Base-by-base conservation (phyloP, 495 filamentous ascomycete genomes). In the Amorphotheca resinae region DNA sequence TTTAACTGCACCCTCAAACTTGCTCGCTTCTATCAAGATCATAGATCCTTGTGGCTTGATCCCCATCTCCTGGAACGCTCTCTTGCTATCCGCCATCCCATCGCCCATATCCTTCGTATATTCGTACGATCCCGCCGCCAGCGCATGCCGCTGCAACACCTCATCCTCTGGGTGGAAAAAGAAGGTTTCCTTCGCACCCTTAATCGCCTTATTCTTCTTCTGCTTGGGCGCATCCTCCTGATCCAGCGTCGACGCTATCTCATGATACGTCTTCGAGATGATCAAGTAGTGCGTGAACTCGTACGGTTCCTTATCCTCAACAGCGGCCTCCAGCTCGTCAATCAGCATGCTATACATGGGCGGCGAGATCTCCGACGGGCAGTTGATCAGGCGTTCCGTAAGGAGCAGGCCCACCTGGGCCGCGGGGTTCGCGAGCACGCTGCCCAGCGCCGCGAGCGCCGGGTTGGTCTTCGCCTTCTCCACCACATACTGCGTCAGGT, bases 141-240 rank as follows among this genome's bases (percentile, higher is more conserved):
- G 41, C 9, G 83, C 80, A 62, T 86, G 69, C 46, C 73, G 72
- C 53, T 89, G 75, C 47, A 95, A 59, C 42, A 88, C 74, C 67
- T 99, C 91, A 56, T 99, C 93, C 62, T 99, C 93, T 2, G 91
- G 85, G 59, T 99, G 93, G 67, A 96, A 99, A 61, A 86, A 93
- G 64, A 87, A 88, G 12, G 62, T 59, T 30, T 70, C 69, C 44
- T 66, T 66, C 50, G 42, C 50, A 34, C 54, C 46, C 48, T 60
- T 65, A 9, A 69, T 65, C 60, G 76, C 77, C 61, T 83, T 83
- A 61, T 76, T 81, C 60, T 86, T 87, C 69, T 87, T 88, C 59
- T 75, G 76, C 15, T 76, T 72, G 36, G 79, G 80, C 31, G 59
- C 56, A 16, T 80, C 77, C 48, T 79, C 73, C 43, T 73, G 65